phyloP scores from a whole-genome alignment of 2,329 filamentous ascomycete genomes.

The Teratosphaeriaceae sp. region DNA sequence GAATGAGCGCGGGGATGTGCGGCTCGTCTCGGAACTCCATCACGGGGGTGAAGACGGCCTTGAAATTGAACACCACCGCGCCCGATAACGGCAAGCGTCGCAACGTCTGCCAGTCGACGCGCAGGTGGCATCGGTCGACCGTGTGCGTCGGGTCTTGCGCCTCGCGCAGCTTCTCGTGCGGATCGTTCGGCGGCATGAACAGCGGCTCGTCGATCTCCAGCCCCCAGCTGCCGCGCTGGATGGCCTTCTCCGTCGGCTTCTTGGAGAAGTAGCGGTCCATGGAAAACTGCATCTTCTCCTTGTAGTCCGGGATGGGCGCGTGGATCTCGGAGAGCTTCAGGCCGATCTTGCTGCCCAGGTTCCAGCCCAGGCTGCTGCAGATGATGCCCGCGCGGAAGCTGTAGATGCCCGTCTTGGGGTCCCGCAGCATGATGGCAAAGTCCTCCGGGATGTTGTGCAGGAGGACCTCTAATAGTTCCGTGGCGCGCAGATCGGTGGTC shows the following conservation, averaged over 20 bases:
- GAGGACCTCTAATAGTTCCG: slow-evolving; percentile 62
- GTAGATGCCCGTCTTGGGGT: slow-evolving; percentile 66
- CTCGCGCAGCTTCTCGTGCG: slow-evolving; percentile 54
- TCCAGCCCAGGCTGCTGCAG: slow-evolving; percentile 78
- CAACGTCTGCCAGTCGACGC: slow-evolving; percentile 85
- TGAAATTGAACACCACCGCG: slow-evolving; percentile 80
- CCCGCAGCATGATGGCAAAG: slow-evolving; percentile 68
- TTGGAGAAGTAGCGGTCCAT: slow-evolving; percentile 87
- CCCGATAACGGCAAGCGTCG: slow-evolving; percentile 70
- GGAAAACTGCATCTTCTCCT: slow-evolving; percentile 79
- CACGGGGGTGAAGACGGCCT: slow-evolving; percentile 73
- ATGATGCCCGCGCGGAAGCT: slow-evolving; percentile 68
- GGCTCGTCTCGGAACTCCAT: slow-evolving; percentile 64
- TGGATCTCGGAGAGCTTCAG: slow-evolving; percentile 66
- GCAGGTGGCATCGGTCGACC: slow-evolving; percentile 56
- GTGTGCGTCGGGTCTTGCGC: slow-evolving; percentile 52
- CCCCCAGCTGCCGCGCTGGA: slow-evolving; percentile 80
- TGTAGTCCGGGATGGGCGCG: slow-evolving; percentile 69
- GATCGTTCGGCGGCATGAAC: slow-evolving; percentile 64
- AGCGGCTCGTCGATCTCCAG: slow-evolving; percentile 69
- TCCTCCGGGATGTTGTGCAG: slow-evolving; percentile 78
- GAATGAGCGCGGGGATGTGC: slow-evolving; percentile 61
- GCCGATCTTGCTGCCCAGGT: slow-evolving; percentile 66
- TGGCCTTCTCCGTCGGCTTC: slow-evolving; percentile 65
- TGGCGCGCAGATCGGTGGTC: slow-evolving; percentile 52